Base-by-base conservation (phyloP, 2,329 filamentous ascomycete species). In the Diplocarpon mali region DNA sequence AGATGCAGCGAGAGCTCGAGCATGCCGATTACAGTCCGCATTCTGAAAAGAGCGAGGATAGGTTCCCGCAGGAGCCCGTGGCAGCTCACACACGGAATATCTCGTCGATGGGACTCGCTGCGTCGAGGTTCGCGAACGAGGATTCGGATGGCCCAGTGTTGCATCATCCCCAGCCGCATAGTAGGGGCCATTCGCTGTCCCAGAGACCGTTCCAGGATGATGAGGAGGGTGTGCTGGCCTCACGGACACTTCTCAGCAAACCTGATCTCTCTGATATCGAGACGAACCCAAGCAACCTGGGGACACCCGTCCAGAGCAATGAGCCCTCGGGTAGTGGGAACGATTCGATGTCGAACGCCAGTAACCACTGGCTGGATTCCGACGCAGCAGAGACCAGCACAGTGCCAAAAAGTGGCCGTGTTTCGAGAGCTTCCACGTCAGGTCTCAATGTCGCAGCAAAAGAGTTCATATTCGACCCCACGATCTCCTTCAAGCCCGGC, bases 391-490 rank as follows among this genome's bases (percentile, higher is more conserved):
- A 20, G 61, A 62, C 36, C 64, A 63, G 53, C 16, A 35, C 67
- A 64, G 13, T 65, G 69, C 10, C 29, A 20, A 15, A 75, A 14
- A 12, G 30, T 12, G 30, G 73, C 51, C 83, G 88, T 57, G 72
- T 70, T 14, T 82, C 80, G 59, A 85, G 83, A 56, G 70, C 79
- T 2, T 89, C 78, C 0, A 64, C 80, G 35, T 86, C 87, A 1
- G 89, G 81, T 54, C 74, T 96, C 55, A 96, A 96, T 57, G 88
- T 93, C 27, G 78, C 83, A 50, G 90, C 90, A 0, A 84, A 88
- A 38, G 86, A 92, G 58, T 95, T 95, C 69, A 86, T 82, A 56
- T 90, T 90, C 64, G 73, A 82, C 44, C 62, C 48, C 34, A 47
- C 50, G 35, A 62, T 62, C 56, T 65, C 64, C 20, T 78, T 77